phyloP scores from a whole-genome alignment of 2,329 filamentous ascomycete genomes.

The Botrytis deweyae region DNA sequence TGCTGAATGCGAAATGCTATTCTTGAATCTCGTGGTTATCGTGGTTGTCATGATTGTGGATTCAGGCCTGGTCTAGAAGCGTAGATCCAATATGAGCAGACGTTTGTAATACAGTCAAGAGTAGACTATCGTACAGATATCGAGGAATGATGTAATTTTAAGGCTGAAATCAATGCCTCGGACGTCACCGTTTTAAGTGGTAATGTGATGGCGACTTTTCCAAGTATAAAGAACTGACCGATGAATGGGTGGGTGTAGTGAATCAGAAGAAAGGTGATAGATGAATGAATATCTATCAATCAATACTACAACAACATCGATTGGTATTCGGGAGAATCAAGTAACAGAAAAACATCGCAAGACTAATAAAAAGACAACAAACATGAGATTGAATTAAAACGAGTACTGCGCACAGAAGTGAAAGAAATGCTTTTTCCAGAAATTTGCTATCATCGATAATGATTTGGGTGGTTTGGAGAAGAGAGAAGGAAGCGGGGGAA shows the following conservation, averaged over 20 bases:
- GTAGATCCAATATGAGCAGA: neutral
- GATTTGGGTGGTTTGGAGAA: neutral
- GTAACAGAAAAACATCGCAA: conserved; percentile 1
- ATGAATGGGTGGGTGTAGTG: neutral
- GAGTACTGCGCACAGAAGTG: neutral
- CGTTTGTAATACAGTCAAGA: neutral
- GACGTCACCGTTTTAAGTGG: neutral
- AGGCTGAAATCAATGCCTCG: neutral
- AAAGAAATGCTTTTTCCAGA: neutral
- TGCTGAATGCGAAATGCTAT: neutral
- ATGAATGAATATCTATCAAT: neutral
- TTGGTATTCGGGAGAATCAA: neutral
- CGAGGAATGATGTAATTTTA: neutral
- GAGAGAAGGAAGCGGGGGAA: conserved; percentile 1
- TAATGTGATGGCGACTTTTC: neutral
- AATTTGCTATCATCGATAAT: neutral
- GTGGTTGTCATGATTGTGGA: neutral
- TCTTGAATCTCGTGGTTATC: neutral
- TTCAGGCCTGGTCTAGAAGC: neutral
- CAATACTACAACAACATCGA: conserved; percentile 1
- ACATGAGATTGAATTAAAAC: neutral
- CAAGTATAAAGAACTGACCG: neutral
- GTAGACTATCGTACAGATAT: neutral
- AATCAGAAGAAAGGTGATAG: neutral
- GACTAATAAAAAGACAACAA: neutral